These are phyloP conservation scores for Lathyrus sativus DNA, from an alignment of 306 rosid species.

Conservation along the genomic window DNA sequence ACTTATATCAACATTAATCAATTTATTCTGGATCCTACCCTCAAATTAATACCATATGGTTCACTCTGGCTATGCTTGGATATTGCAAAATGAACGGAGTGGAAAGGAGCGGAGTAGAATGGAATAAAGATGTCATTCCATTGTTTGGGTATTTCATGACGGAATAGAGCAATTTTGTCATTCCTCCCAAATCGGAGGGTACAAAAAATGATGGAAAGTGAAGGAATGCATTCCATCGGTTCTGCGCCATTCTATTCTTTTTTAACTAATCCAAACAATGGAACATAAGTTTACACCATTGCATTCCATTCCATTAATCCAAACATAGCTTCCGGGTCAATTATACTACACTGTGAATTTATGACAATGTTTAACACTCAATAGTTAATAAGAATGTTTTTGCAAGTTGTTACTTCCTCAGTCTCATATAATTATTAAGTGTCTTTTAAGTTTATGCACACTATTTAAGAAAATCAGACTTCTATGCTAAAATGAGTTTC, in stretches of 20 bases:
- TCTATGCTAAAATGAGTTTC: neutral
- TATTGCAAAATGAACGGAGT: too few relatives aligned
- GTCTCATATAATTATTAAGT: neutral
- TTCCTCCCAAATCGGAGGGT: too few relatives aligned
- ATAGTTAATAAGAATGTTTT: neutral
- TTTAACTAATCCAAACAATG: too few relatives aligned
- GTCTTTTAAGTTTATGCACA: conserved; percentile 1
- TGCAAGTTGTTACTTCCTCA: neutral
- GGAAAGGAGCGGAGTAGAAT: too few relatives aligned
- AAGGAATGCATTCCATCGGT: too few relatives aligned
- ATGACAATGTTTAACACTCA: neutral
- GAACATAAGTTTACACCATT: too few relatives aligned
- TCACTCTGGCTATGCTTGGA: neutral
- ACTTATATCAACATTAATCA: neutral
- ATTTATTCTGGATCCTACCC: neutral
- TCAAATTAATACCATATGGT: neutral
- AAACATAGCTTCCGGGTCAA: neutral
- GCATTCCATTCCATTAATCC: too few relatives aligned
- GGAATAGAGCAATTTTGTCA: too few relatives aligned
- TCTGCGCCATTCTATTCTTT: too few relatives aligned
- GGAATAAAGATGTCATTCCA: too few relatives aligned
- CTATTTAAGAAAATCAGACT: neutral
- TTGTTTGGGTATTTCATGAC: too few relatives aligned
- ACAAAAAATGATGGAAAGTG: too few relatives aligned
- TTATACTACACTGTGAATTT: neutral